phyloP scores from a whole-genome alignment of 78 protist genomes.

The Dictyostelium citrinum region DNA sequence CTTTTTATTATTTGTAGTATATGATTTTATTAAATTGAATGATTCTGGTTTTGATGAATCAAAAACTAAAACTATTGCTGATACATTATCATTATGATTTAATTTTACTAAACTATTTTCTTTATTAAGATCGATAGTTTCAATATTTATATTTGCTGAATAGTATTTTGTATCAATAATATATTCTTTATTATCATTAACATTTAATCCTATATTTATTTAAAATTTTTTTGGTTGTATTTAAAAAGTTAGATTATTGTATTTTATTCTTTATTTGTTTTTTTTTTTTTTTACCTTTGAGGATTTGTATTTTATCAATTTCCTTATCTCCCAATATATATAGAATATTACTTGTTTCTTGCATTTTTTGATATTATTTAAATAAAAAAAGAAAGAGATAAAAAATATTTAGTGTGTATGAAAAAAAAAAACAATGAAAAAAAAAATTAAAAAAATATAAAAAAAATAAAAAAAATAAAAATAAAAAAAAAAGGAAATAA shows the following conservation, averaged over 20 bases:
- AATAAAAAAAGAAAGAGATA: no score
- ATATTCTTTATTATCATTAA: not conserved
- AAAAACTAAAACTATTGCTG: constrained; percentile 6
- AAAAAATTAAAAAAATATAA: no score
- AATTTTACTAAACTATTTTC: not conserved
- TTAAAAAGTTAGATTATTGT: not conserved
- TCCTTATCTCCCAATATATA: not conserved
- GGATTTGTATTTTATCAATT: not conserved
- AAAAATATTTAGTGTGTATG: not conserved
- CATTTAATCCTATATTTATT: not conserved
- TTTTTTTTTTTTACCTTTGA: not conserved
- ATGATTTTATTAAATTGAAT: not conserved
- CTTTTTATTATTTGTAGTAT: not conserved
- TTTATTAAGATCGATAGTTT: not conserved
- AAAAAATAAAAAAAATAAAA: no score
- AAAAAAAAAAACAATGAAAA: not conserved
- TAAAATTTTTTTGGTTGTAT: not conserved
- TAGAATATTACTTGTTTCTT: not conserved
- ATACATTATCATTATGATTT: not conserved
- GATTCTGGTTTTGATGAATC: constrained; percentile 18
- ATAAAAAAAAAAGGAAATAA: not conserved
- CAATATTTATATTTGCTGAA: not conserved
- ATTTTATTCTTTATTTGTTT: no score
- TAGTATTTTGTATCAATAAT: not conserved
- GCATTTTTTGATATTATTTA: no score